Base-by-base conservation (phyloP, 164 flowering plant species). In the Stephania yunnanensis region DNA sequence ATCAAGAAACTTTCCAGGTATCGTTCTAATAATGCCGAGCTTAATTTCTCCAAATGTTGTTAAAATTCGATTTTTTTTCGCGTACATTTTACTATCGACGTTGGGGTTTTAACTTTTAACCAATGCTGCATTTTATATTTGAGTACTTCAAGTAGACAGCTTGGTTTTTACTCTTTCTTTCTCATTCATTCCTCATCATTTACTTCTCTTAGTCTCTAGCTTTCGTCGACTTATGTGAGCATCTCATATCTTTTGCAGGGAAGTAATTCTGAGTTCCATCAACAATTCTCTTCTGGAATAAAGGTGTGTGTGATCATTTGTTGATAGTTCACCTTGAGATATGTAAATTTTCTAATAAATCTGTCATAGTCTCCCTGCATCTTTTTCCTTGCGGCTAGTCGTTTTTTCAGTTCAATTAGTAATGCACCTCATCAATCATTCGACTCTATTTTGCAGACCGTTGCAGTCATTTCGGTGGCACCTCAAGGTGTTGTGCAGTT, bases 401-500 rank as follows among this genome's bases (percentile, higher is more conserved):
- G 46, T 76, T 78, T 74, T 72, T 48, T 45, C 42, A 46, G 13
- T 74, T 17, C 46, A 48, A 63, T 53, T 75, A 20, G 42, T 11
- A 53, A 12, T 50, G 31, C 42, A 70, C 50, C 48, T 36, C 67
- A 53, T 20, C 79, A 66, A 75, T 71, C 58, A 31, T 74, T 46
- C 42, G 4, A 20, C 69, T 81, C 69, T 42, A 45, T 73, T 84
- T 85, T 86, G 84, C 92, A 94, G 98, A 92, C 97, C 69, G 80
- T 94, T 82, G 92, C 83, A 17, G 82, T 87, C 17, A 85, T 94
- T 72, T 71, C 95, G 31, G 83, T 94, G 69, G 89, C 85, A 77
- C 83, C 86, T 10, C 82, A 76, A 17, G 91, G 96, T 9, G 95
- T 92, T 44, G 70, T 91, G 68, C 93, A 91, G 82, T 86, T 94